These are phyloP conservation scores for Gracilaria domingensis DNA, from an alignment of 23 red algal species.

Conservation along the genomic window DNA sequence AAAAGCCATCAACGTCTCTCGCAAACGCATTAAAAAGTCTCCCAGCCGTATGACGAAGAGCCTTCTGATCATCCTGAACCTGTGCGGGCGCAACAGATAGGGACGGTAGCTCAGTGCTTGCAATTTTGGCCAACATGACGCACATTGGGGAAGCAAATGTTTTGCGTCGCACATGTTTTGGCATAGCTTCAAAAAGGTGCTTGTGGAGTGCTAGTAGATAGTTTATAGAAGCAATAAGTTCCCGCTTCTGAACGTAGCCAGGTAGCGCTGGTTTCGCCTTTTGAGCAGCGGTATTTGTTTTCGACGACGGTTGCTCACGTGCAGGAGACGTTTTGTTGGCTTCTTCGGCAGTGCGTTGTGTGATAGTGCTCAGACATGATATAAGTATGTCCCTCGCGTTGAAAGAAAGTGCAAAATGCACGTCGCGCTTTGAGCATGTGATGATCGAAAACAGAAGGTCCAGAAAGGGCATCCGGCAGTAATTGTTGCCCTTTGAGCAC, in stretches of 20 bases:
- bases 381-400: conserved; percentile 30
- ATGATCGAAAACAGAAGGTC: conserved; percentile 32
- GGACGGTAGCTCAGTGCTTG: conserved; percentile 32
- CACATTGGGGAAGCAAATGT: conserved; percentile 31
- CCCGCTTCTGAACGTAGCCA: conserved; percentile 39
- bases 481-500: conserved; percentile 37
- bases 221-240: conserved; percentile 40
- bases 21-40: conserved; percentile 35
- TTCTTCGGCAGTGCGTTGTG: not conserved
- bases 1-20: conserved; percentile 16
- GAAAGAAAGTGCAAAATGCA: conserved; percentile 15
- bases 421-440: conserved; percentile 25
- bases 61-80: conserved; percentile 29
- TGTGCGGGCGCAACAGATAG: not conserved
- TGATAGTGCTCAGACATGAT: conserved; percentile 33
- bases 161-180: not conserved
- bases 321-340: not conserved
- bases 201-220: conserved; percentile 8
- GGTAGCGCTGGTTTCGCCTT: not conserved
- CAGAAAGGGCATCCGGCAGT: conserved; percentile 50
- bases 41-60: conserved; percentile 9
- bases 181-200: conserved; percentile 26
- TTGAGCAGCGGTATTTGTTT: not conserved
- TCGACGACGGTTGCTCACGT: not conserved
- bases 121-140: conserved; percentile 33